Base-by-base conservation (phyloP, 441 rosid species). In the Erodium trifolium region DNA sequence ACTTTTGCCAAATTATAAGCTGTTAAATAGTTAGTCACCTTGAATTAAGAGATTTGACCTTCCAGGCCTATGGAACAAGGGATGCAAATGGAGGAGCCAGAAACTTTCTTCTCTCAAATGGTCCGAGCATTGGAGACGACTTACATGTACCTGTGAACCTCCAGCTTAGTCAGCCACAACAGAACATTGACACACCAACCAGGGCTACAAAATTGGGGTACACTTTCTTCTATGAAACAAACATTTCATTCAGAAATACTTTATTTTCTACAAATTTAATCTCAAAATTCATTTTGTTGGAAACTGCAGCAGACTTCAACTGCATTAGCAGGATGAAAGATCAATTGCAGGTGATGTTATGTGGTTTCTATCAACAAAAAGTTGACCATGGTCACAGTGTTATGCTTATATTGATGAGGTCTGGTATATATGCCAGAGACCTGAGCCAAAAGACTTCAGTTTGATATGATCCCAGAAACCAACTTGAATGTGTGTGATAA, bases 91-190 rank as follows among this genome's bases (percentile, higher is more conserved):
- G 83, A 64, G 70, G 83, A 73, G 82, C 78, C 72, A 79, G 77
- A 71, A 75, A 72, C 75, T 75, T 82, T 57, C 63, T 16, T 70
- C 79, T 78, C 68, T 77, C 78, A 70, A 83, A 84, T 75, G 83
- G 81, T 76, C 78, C 71, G 68, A 76, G 64, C 70, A 78, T 67
- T 67, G 82, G 69, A 65, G 91, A 85, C 71, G 94, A 84, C 76
- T 79, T 82, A n/a, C 77, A 76, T 72, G 83, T 70, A 71, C 90
- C 85, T 70, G 87, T 89, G 70, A 80, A 80, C 72, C 97, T 93
- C 82, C 96, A 89, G 81, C 94, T 87, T 70, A 89, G 97, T 83
- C 98, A 93, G 81, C 96, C 97, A 70, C 84, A 81, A 73, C 83
- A 79, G 68, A 82, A 72, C 69, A 78, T 79, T 1, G 85, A 89